Conservation (phyloP, 2,329 filamentous ascomycete species). For the Aspergillus hiratsukae region DNA sequence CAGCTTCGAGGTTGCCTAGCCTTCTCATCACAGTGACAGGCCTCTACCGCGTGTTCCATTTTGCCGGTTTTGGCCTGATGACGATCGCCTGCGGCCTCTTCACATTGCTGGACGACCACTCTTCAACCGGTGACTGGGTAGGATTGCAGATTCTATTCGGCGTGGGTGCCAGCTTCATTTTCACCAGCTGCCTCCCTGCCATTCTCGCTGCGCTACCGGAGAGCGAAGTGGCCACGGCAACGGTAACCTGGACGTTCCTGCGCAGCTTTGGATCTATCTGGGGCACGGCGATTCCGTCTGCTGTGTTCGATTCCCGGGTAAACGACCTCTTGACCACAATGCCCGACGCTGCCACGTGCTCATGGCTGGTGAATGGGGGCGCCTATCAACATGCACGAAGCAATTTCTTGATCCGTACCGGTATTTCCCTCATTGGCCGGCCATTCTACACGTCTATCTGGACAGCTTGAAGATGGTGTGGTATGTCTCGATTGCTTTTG, state of each 20-base stretch:
- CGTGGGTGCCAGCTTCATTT: slow-evolving; percentile 22
- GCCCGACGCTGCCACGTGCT: slow-evolving; percentile 7
- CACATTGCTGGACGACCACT: slow-evolving; percentile 19
- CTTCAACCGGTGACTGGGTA: slow-evolving; percentile 24
- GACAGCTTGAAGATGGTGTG: slow-evolving; percentile 36
- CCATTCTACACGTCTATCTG: slow-evolving; percentile 31
- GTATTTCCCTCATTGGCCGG: background rate
- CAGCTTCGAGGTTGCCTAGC: too few species aligned
- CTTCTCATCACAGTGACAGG: slow-evolving; percentile 31
- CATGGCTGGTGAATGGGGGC: slow-evolving; percentile 11
- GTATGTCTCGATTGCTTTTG: slow-evolving; percentile 33
- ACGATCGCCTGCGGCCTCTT: slow-evolving; percentile 25
- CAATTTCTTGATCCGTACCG: slow-evolving; percentile 1
- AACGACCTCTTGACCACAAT: slow-evolving; percentile 12
- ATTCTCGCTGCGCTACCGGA: slow-evolving; percentile 27
- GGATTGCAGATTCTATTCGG: slow-evolving; percentile 26
- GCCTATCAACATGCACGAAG: slow-evolving; percentile 20
- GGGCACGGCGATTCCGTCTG: slow-evolving; percentile 25
- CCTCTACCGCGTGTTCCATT: slow-evolving; percentile 28
- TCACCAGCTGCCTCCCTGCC: slow-evolving; percentile 24
- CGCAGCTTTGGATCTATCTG: slow-evolving; percentile 29
- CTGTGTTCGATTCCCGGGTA: slow-evolving; percentile 29
- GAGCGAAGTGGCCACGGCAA: slow-evolving; percentile 23
- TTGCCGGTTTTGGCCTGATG: slow-evolving; percentile 24
- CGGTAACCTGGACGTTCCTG: slow-evolving; percentile 27